Evolutionary conservation across 2,329 filamentous ascomycete species (phyloP).

Genomic region (Pestalotiopsis sp.): DNA sequence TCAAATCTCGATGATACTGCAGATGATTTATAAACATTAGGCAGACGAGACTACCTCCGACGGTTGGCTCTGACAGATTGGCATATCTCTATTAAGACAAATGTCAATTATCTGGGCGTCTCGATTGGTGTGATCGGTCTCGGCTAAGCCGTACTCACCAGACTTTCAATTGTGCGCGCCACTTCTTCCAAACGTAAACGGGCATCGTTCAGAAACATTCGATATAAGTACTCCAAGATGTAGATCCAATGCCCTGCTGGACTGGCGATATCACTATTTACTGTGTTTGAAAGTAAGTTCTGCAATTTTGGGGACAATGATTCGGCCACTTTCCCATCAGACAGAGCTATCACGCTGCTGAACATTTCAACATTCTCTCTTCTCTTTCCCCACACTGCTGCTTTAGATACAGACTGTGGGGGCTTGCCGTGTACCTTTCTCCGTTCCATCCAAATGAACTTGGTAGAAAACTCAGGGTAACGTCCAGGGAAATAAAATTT

Average conservation of each 20-base stretch:
- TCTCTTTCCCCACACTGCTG: background rate
- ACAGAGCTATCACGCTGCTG: background rate
- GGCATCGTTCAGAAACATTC: background rate
- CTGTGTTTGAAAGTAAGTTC: background rate
- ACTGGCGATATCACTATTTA: no score
- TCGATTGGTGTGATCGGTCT: no score
- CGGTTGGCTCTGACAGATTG: background rate
- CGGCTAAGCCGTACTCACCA: background rate
- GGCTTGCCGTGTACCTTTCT: background rate
- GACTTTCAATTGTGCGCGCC: background rate
- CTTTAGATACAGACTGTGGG: background rate
- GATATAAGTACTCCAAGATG: background rate
- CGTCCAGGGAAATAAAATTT: background rate
- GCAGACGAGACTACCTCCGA: background rate
- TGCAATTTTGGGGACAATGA: background rate
- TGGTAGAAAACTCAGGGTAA: background rate
- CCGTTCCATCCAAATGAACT: background rate
- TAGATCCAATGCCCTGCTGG: background rate
- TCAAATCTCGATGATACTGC: background rate
- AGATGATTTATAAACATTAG: background rate
- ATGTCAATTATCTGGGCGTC: background rate
- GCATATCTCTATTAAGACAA: background rate
- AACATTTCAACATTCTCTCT: background rate
- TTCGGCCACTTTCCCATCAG: background rate
- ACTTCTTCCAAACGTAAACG: background rate